Evolutionary conservation across 2,329 filamentous ascomycete genomes (phyloP).

Genomic region (Aspergillus cejpii): DNA sequence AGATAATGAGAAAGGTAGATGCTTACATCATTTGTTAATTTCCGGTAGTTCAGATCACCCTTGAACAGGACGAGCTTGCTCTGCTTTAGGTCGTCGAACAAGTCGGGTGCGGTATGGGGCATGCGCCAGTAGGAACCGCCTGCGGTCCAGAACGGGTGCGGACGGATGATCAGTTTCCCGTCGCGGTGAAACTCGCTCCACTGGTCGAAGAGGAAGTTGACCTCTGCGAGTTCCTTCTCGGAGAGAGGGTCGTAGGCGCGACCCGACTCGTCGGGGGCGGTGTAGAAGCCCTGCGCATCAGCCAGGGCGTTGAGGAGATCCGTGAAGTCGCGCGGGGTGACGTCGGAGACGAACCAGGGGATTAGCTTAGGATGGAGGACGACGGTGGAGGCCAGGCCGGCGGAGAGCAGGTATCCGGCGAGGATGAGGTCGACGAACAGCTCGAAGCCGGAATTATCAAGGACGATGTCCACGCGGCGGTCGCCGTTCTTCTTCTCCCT

Average conservation of each 20-base stretch:
- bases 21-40: constrained; percentile 80
- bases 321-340: constrained; percentile 76
- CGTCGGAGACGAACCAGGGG: constrained; percentile 97
- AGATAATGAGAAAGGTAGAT: not conserved
- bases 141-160: constrained; percentile 87
- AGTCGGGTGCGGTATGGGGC: constrained; percentile 57
- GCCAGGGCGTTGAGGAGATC: constrained; percentile 76
- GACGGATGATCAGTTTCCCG: constrained; percentile 72
- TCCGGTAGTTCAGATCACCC: constrained; percentile 93
- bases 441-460: constrained; percentile 97
- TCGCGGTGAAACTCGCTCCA: constrained; percentile 76
- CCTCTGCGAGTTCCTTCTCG: constrained; percentile 58
- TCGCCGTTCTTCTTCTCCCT: constrained; percentile 55
- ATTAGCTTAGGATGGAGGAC: constrained; percentile 91
- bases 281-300: constrained; percentile 71
- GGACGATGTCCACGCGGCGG: constrained; percentile 81
- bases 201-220: constrained; percentile 72
- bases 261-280: constrained; percentile 58
- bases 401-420: constrained; percentile 78
- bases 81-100: constrained; percentile 70
- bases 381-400: constrained; percentile 76
- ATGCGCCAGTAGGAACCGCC: constrained; percentile 84
- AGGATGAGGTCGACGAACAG: constrained; percentile 91
- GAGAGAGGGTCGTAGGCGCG: constrained; percentile 57
- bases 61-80: constrained; percentile 93